Percentiles rank a stretch among this genome's conserved stretches.
These are phyloP conservation scores for Calonectria henricotiae DNA, from an alignment of 2,329 filamentous ascomycete species.

Conservation along the genomic window DNA sequence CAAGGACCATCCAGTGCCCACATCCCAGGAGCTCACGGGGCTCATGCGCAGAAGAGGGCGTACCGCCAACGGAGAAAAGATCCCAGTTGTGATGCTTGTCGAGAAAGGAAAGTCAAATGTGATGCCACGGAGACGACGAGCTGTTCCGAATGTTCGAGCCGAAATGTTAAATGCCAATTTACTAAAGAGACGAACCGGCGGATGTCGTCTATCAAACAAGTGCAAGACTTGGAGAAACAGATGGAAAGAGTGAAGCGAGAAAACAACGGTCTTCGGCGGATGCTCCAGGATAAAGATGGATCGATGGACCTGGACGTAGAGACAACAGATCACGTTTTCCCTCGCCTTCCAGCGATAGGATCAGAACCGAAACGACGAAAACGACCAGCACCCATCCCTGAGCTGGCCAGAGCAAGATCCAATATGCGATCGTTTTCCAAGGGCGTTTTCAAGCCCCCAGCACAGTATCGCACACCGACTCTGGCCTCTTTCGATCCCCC, in stretches of 20 bases:
- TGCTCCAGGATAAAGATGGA: slow-evolving; percentile 69
- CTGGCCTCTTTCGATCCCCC: slow-evolving; percentile 68
- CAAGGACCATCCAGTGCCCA: slow-evolving; percentile 62
- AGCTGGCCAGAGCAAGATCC: slow-evolving; percentile 80
- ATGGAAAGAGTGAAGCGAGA: slow-evolving; percentile 85
- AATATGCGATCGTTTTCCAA: slow-evolving; percentile 83
- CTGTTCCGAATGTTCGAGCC: slow-evolving; percentile 97
- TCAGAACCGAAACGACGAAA: slow-evolving; percentile 77
- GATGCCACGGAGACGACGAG: slow-evolving; percentile 97
- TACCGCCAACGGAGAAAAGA: slow-evolving; percentile 97
- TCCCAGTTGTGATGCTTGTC: slow-evolving; percentile 96
- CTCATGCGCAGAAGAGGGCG: slow-evolving; percentile 87
- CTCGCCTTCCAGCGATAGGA: slow-evolving; percentile 77
- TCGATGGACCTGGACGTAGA: slow-evolving; percentile 68
- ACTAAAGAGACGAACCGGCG: slow-evolving; percentile 98
- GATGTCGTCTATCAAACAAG: slow-evolving; percentile 99
- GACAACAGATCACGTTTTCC: slow-evolving; percentile 65
- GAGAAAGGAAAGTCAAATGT: slow-evolving; percentile 89
- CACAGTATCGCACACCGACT: slow-evolving; percentile 73
- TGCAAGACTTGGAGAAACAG: slow-evolving; percentile 96
- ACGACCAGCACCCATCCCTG: slow-evolving; percentile 74
- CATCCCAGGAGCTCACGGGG: slow-evolving; percentile 61
- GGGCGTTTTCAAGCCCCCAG: slow-evolving; percentile 86
- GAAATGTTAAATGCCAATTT: slow-evolving; percentile 98
- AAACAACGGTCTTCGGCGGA: slow-evolving; percentile 81